Percentiles rank a stretch among this genome's conserved stretches.
Conservation (phyloP, 1,284 basidiomycete species). For the Apiotrichum veenhuisii region DNA sequence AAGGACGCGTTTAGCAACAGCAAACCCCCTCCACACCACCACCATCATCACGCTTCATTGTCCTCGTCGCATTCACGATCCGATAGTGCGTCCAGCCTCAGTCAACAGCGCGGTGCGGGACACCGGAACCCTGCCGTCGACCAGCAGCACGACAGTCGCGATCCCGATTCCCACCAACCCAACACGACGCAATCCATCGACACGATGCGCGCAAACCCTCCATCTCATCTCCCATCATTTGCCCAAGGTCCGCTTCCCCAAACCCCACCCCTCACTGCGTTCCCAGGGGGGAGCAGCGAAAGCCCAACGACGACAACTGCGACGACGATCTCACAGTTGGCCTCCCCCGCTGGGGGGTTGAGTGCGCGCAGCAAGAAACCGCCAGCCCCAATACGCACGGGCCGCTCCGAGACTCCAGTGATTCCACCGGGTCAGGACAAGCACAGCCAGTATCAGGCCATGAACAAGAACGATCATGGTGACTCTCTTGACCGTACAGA, state of each 20-base stretch:
- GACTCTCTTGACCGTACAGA: background rate
- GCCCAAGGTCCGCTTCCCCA: constrained; percentile 14
- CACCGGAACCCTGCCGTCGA: background rate
- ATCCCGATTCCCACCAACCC: background rate
- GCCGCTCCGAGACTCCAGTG: background rate
- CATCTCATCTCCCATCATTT: constrained; percentile 6
- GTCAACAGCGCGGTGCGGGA: background rate
- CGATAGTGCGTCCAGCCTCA: background rate
- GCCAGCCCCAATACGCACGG: constrained; percentile 16
- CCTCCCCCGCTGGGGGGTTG: background rate
- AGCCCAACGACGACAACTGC: background rate
- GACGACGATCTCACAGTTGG: background rate
- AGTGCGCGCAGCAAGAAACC: constrained; percentile 6
- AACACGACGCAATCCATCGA: background rate
- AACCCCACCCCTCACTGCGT: background rate
- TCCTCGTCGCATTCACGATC: background rate
- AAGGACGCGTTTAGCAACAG: background rate
- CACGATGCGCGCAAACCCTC: constrained; percentile 1
- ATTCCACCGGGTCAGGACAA: background rate
- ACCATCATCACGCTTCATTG: background rate
- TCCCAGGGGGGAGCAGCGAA: background rate
- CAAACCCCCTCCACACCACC: background rate
- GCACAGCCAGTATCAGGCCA: background rate
- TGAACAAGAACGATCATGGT: background rate
- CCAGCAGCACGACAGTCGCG: background rate